A percentile compares a stretch with the other conserved stretches of the same genome.
Evolutionary conservation across 495 filamentous ascomycete species (phyloP).

Genomic region (Daldinia loculata): DNA sequence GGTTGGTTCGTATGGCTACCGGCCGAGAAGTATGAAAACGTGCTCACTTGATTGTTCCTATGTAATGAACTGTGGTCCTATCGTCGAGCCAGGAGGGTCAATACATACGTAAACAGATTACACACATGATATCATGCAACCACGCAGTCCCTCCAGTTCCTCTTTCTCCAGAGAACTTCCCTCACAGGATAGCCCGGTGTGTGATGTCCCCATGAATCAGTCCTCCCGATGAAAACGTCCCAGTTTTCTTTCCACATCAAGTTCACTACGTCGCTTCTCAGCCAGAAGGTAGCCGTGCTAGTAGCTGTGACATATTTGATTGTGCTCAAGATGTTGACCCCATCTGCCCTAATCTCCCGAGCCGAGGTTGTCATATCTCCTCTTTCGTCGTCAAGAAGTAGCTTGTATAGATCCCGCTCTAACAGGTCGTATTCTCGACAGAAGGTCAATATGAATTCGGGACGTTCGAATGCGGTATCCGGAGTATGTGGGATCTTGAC

Average conservation of each 20-base stretch:
- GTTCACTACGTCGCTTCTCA: slow-evolving; percentile 45
- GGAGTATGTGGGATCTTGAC: slow-evolving; percentile 20
- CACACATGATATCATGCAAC: neutral
- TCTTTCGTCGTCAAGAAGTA: slow-evolving; percentile 24
- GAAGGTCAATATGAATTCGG: slow-evolving; percentile 44
- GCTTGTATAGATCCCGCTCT: slow-evolving; percentile 5
- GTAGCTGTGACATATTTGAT: slow-evolving; percentile 39
- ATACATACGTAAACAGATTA: neutral
- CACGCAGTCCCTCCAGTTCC: slow-evolving; percentile 25
- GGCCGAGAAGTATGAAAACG: neutral
- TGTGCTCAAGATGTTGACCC: slow-evolving; percentile 39
- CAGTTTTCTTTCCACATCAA: slow-evolving; percentile 38
- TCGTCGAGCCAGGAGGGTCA: neutral
- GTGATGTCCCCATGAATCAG: neutral
- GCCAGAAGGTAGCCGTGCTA: slow-evolving; percentile 41
- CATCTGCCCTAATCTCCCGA: slow-evolving; percentile 28
- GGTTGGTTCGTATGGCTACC: neutral
- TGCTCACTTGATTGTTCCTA: neutral
- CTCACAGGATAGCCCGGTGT: neutral
- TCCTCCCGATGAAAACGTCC: slow-evolving; percentile 40
- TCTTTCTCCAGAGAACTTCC: neutral
- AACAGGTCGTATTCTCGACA: slow-evolving; percentile 27
- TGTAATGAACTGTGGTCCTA: neutral
- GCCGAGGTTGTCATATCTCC: slow-evolving; percentile 16
- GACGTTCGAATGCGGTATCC: neutral